Evolutionary conservation across 2,329 filamentous ascomycete species (phyloP), one percentile per base, ranked within the genome.

Genomic region (Beauveria scarabaeidicola): DNA sequence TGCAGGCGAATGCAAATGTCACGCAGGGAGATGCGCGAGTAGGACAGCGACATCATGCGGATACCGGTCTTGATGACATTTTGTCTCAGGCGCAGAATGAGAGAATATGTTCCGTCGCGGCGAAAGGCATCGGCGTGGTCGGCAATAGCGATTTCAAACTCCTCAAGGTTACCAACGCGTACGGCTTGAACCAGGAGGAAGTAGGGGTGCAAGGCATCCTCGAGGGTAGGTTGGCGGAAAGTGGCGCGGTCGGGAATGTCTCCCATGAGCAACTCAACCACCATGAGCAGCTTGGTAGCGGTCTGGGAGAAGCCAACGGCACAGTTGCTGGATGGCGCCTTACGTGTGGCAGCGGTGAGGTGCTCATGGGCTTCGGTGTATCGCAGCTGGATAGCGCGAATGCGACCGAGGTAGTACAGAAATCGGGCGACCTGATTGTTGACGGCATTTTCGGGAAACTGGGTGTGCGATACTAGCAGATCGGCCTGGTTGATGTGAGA

Each of bases 41-140:
- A 99, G 21, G 92, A 96, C 64, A 99, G 81, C 44, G 93, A 97
- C 85, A 99, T 96, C 91, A 97, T 97, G 67, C 94, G 91, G 64
- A 99, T 96, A 65, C 94, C 94, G 3, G 94, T 99, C 81, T 96
- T 96, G 84, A 99, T 97, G 70, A 99, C 94, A 71, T 99, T 99
- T 76, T 99, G 94, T 67, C 94, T 87, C 63, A 99, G 82, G 63
- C 94, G 92, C 64, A 97, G 83, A 68, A 97, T 95, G 61, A 99
- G 81, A 11, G 92, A 96, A 78, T 97, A 97, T 21, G 93, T 97
- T 60, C 90, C 90, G 72, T 99, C 94, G 65, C 89, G 88, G 69
- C 91, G 88, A 86, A 97, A 99, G 11, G 87, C 87, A 48, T 89
- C 85, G 61, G 87, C 87, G 71, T 96, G 86, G 53, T 87, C 83